Conservation (phyloP, 208 protist species). For the Angomonas deanei region DNA sequence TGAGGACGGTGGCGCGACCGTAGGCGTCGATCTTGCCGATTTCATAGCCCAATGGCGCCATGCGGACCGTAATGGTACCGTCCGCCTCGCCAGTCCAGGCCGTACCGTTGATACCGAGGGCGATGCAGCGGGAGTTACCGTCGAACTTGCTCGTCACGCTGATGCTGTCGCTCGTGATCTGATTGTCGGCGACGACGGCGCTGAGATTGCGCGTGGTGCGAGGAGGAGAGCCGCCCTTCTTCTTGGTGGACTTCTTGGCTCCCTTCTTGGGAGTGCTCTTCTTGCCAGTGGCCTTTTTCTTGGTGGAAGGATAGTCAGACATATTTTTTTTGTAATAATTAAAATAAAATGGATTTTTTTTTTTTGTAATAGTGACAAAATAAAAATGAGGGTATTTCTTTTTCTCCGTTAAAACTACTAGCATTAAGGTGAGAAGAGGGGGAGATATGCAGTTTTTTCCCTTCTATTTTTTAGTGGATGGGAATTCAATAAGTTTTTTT, state of each 20-base stretch:
- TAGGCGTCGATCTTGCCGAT: slow-evolving; percentile 21
- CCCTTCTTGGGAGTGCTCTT: slow-evolving; percentile 1
- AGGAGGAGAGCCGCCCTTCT: slow-evolving; percentile 7
- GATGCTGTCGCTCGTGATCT: slow-evolving; percentile 14
- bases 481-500: no score
- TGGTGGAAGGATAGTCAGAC: slow-evolving; percentile 8
- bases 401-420: no score
- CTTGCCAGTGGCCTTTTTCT: slow-evolving; percentile 5
- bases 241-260: neutral
- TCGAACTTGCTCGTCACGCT: slow-evolving; percentile 31
- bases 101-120: slow-evolving; percentile 34
- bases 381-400: neutral
- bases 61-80: slow-evolving; percentile 41
- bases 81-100: slow-evolving; percentile 64
- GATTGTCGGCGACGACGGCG: neutral
- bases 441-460: neutral
- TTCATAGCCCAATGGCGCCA: slow-evolving; percentile 30
- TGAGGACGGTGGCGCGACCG: slow-evolving; percentile 15
- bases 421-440: no score
- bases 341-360: neutral
- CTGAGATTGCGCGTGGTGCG: neutral
- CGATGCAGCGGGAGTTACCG: slow-evolving; percentile 47
- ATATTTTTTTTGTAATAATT: slow-evolving; percentile 2
- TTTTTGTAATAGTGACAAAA: neutral
- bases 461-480: neutral